A percentile compares a stretch with the other conserved stretches of the same genome.
Evolutionary conservation across 2,329 filamentous ascomycete species (phyloP).

Genomic region (Coniochaeta ligniaria): DNA sequence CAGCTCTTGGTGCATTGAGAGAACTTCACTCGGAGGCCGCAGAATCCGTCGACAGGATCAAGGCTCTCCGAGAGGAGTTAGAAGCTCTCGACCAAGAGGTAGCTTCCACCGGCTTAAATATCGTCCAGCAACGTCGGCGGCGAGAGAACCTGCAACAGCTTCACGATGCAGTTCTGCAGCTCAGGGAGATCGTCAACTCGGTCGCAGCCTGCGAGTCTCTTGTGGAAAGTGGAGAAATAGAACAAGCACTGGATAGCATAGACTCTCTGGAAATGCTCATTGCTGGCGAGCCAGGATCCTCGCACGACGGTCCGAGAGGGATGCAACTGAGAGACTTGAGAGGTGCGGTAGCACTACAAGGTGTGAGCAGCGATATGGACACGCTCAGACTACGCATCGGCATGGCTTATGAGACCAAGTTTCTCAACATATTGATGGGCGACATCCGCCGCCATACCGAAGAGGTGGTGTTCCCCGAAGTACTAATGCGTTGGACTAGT

Average conservation of each 20-base stretch:
- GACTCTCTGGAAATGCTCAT: slow-evolving; percentile 75
- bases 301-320: slow-evolving; percentile 18
- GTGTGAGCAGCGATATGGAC: slow-evolving; percentile 69
- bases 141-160: slow-evolving; percentile 80
- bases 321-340: slow-evolving; percentile 60
- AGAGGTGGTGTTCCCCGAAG: slow-evolving; percentile 61
- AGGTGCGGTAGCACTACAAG: slow-evolving; percentile 69
- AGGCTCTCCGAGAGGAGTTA: slow-evolving; percentile 70
- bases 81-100: slow-evolving; percentile 79
- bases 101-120: slow-evolving; percentile 74
- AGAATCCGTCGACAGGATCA: slow-evolving; percentile 83
- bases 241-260: slow-evolving; percentile 71
- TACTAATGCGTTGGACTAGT: slow-evolving; percentile 77
- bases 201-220: slow-evolving; percentile 71
- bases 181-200: slow-evolving; percentile 69
- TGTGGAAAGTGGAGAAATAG: slow-evolving; percentile 77
- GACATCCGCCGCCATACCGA: slow-evolving; percentile 79
- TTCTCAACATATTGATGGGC: slow-evolving; percentile 67
- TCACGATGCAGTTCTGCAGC: slow-evolving; percentile 74
- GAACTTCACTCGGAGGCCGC: slow-evolving; percentile 89
- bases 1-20: slow-evolving; percentile 80
- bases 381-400: slow-evolving; percentile 75
- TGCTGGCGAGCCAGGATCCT: slow-evolving; percentile 54
- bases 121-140: slow-evolving; percentile 74
- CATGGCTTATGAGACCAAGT: slow-evolving; percentile 75